phyloP scores from a whole-genome alignment of 2,329 filamentous ascomycete genomes.

The Torrubiellomyces zombiae region DNA sequence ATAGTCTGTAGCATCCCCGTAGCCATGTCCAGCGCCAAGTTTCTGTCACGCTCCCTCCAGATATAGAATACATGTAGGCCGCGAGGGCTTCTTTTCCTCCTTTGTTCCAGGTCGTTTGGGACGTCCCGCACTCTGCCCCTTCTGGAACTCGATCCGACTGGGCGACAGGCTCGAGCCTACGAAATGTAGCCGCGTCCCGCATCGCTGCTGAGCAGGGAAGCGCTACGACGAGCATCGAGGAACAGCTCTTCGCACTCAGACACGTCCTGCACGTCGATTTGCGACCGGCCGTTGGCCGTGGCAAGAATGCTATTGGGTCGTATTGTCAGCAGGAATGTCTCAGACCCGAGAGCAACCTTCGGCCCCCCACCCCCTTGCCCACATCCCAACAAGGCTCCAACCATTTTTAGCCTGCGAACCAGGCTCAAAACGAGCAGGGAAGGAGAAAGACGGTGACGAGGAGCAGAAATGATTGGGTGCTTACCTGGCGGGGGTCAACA shows the following conservation, averaged over 20 bases:
- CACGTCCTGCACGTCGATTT: constrained; percentile 64
- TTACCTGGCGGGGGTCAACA: constrained; percentile 69
- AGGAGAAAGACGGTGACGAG: neutral
- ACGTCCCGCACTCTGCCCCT: neutral
- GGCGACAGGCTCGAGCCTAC: no score
- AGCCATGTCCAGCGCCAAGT: no score
- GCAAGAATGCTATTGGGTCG: constrained; percentile 55
- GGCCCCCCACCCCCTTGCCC: neutral
- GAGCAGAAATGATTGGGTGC: constrained; percentile 8
- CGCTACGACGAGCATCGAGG: constrained; percentile 66
- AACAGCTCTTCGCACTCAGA: constrained; percentile 72
- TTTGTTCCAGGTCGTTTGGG: neutral
- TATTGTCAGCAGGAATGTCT: constrained; percentile 17
- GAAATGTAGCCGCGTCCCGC: constrained; percentile 48
- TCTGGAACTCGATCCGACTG: constrained; percentile 1
- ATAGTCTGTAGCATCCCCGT: no score
- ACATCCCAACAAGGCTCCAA: no score
- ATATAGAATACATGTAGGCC: no score
- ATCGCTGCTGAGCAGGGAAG: constrained; percentile 47
- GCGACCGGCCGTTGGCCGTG: constrained; percentile 60
- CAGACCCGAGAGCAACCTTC: constrained; percentile 8
- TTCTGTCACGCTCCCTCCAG: no score
- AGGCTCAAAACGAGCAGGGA: no score
- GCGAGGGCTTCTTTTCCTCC: no score
- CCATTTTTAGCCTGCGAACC: no score